Percentiles rank a stretch among this genome's conserved stretches.
Evolutionary conservation across 2,329 filamentous ascomycete species (phyloP).

Genomic region (Lachnellula subtilissima): DNA sequence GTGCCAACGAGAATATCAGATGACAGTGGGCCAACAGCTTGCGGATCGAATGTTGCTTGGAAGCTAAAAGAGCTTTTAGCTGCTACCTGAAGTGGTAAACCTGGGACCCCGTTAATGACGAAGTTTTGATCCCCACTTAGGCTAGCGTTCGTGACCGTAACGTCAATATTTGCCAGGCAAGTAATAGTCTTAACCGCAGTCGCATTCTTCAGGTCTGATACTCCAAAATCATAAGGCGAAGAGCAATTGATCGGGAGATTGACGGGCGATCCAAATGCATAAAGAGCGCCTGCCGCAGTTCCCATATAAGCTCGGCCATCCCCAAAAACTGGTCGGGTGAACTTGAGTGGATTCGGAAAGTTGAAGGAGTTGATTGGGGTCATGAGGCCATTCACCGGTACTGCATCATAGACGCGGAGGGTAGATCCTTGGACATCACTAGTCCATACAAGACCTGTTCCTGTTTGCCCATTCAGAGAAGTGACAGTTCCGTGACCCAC

Average conservation of each 20-base stretch:
- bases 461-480: constrained; percentile 47
- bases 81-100: constrained; percentile 32
- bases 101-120: constrained; percentile 29
- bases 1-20: constrained; percentile 45
- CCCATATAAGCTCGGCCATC: constrained; percentile 52
- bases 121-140: constrained; percentile 38
- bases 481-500: constrained; percentile 54
- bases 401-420: constrained; percentile 48
- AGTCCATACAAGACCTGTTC: constrained; percentile 53
- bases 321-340: constrained; percentile 53
- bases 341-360: constrained; percentile 49
- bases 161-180: constrained; percentile 44
- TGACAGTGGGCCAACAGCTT: constrained; percentile 43
- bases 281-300: constrained; percentile 46
- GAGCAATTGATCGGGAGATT: constrained; percentile 51
- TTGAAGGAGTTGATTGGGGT: constrained; percentile 47
- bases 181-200: constrained; percentile 36
- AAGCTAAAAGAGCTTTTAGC: constrained; percentile 40
- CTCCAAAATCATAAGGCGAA: constrained; percentile 43
- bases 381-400: constrained; percentile 43
- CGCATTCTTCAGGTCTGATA: constrained; percentile 36
- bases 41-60: constrained; percentile 41
- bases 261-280: constrained; percentile 52
- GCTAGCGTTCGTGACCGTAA: constrained; percentile 38
- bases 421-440: constrained; percentile 50